Evolutionary conservation across 2,329 filamentous ascomycete species (phyloP), one percentile per base, ranked within the genome.

Genomic region (Hymenoscyphus infarciens): DNA sequence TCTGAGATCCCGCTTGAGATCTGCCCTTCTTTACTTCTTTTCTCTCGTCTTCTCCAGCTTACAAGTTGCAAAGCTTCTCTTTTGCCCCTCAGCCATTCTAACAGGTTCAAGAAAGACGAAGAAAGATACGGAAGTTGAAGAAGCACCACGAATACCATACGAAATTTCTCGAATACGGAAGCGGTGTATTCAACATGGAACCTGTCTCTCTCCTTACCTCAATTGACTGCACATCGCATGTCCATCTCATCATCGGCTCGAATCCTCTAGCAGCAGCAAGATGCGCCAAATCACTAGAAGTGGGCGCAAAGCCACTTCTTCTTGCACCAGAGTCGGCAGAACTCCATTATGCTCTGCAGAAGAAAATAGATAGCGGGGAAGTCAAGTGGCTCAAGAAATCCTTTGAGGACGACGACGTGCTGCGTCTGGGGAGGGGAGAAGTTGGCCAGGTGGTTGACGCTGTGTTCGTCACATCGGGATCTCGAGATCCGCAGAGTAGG

Each of bases 221-320:
- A 57, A 82, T 89, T 68, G 87, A 92, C 74, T 88, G 86, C 72
- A 81, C 81, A 58, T 82, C 80, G 56, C 89, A 91, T 73, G 76
- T 93, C 49, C 95, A 99, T 75, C 82, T 99, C 63, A 85, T 99
- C 71, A 77, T 98, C 66, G 95, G 95, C 63, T 87, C 89, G 38
- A 95, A 93, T 72, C 87, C 94, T 15, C 83, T 99, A 49, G 94
- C 95, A n/a, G 89, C 89, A 59, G 85, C 92, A 35, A 86, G 95
- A 70, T 96, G 91, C 77, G 79, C 83, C 13, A 90, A 91, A 73
- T 93, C 91, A 2, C 77, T 97, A 58, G 85, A 89, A 71, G 90
- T 91, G 16, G 94, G 94, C 70, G 95, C 95, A 57, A 85, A 77
- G 56, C 92, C 95, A 0, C 83, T 95, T 52, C 78, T 98, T 54